A percentile compares a stretch with the other conserved stretches of the same genome.
Conservation (phyloP, 2,329 filamentous ascomycete genomes). For the Anisogramma anomala region DNA sequence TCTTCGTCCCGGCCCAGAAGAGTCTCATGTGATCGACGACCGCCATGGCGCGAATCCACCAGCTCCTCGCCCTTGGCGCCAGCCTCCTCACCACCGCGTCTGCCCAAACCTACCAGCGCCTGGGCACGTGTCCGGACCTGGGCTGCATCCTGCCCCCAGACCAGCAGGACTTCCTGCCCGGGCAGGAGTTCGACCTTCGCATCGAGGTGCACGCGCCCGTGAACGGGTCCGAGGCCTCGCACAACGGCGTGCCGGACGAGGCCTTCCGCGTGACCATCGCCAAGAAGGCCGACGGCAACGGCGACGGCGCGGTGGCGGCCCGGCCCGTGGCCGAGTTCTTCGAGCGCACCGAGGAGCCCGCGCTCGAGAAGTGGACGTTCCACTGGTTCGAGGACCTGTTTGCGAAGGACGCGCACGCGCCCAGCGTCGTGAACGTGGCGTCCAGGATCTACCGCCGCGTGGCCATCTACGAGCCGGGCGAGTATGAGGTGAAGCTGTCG, state of each 20-base stretch:
- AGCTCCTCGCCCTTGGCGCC: constrained; percentile 20
- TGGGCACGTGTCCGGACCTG: constrained; percentile 46
- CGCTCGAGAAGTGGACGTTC: constrained; percentile 72
- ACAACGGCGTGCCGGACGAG: constrained; percentile 56
- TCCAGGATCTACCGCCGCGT: constrained; percentile 68
- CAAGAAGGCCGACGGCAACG: constrained; percentile 43
- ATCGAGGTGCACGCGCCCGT: constrained; percentile 71
- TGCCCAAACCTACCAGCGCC: constrained; percentile 48
- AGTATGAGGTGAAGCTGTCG: constrained; percentile 62
- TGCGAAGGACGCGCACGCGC: constrained; percentile 56
- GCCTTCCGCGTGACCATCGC: constrained; percentile 64
- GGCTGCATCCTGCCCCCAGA: constrained; percentile 51
- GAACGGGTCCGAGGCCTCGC: constrained; percentile 71
- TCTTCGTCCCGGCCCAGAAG: no score
- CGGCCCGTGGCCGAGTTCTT: constrained; percentile 51
- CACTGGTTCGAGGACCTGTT: constrained; percentile 79
- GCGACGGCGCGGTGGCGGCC: constrained; percentile 20
- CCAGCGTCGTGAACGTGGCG: constrained; percentile 67
- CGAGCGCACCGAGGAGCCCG: constrained; percentile 53
- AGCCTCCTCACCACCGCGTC: constrained; percentile 30
- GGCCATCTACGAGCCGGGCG: constrained; percentile 65
- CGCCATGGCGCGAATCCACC: background rate
- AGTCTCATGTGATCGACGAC: no score
- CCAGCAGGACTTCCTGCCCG: constrained; percentile 68
- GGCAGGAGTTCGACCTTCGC: constrained; percentile 74